A percentile compares a stretch with the other conserved stretches of the same genome.
Evolutionary conservation across 768 basidiomycete species (phyloP).

Genomic region (Tylopilus balloui): DNA sequence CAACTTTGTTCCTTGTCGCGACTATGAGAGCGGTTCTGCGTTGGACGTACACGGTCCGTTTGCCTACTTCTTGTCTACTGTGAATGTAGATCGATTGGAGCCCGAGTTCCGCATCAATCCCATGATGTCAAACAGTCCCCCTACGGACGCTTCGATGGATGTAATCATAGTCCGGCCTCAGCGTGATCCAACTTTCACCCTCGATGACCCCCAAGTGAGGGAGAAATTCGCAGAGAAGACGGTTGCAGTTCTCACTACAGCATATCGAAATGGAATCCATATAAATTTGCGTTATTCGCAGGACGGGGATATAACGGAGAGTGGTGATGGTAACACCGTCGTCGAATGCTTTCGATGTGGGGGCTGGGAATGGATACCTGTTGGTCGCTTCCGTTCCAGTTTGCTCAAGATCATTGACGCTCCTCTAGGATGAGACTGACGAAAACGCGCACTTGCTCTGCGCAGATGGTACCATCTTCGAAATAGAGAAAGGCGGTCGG

Average conservation of each 20-base stretch:
- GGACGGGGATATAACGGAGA: conserved; percentile 38
- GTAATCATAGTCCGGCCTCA: conserved; percentile 72
- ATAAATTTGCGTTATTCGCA: conserved; percentile 52
- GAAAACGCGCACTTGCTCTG: conserved; percentile 68
- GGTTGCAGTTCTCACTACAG: conserved; percentile 53
- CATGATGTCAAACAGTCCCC: conserved; percentile 43
- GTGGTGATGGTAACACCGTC: conserved; percentile 48
- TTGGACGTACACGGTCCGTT: conserved; percentile 71
- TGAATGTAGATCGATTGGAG: conserved; percentile 85
- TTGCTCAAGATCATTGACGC: conserved; percentile 1
- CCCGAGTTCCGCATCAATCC: conserved; percentile 76
- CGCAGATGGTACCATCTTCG: conserved; percentile 68
- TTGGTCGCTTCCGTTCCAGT: conserved; percentile 34
- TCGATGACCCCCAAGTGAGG: conserved; percentile 42
- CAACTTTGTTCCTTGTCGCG: conserved; percentile 44
- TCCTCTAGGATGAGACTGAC: conserved; percentile 52
- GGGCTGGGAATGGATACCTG: conserved; percentile 87
- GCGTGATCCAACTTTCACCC: conserved; percentile 45
- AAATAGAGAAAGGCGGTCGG: conserved; percentile 57
- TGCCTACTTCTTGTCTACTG: conserved; percentile 76
- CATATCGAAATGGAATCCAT: conserved; percentile 78
- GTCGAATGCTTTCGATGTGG: conserved; percentile 77
- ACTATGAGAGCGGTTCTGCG: conserved; percentile 33
- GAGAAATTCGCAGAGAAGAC: conserved; percentile 49
- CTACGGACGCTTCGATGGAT: conserved; percentile 54